Base-by-base conservation (phyloP, 208 protist species). In the Borovskyia barvae region DNA sequence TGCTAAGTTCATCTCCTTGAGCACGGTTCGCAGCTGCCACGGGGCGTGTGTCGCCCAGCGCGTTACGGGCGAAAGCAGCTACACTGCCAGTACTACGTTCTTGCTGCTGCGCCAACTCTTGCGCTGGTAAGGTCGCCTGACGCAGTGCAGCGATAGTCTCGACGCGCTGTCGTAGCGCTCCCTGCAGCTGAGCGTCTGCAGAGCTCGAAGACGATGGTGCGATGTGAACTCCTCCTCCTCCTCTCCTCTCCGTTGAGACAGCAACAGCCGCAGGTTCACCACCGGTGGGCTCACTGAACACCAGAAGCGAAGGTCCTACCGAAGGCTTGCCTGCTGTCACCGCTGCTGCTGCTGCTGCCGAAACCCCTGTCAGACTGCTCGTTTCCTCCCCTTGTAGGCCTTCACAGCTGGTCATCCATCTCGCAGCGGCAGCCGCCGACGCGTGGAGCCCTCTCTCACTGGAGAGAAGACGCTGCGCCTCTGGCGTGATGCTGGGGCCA, bases 121-220 rank as follows among this genome's bases (percentile, higher is more conserved):
- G 53, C n/a, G 33, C 53, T n/a, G n/a, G n/a, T n/a, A n/a, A n/a
- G 2, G 52, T 30, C 6, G 26, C 33, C 0, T 49, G 35, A 15
- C 53, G 63, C 35, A 69, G 63, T 22, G 20, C 63, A 2, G 35
- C 56, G 12, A 69, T 39, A 11, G 20, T 19, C n/a, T 39, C 9
- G 9, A 12, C 29, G 22, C 63, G 63, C 6, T 53, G 40, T 2
- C 37, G 43, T 39, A 47, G 29, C 24, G 63, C 63, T 14, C 3
- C 1, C 2, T 26, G 33, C 15, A 69, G 53, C 45, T 56, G 46
- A 15, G 46, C 37, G n/a, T 54, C 48, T 5, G 42, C n/a, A 1
- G 22, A 19, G 11, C 62, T 36, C 11, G 63, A 15, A 14, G 17
- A n/a, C n/a, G n/a, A n/a, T n/a, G n/a, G n/a, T n/a, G n/a, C n/a